Percentiles rank a stretch among this genome's conserved stretches.
Evolutionary conservation across 148 eudicot genomes (phyloP).

Genomic region (Heliamphora exappendiculata): DNA sequence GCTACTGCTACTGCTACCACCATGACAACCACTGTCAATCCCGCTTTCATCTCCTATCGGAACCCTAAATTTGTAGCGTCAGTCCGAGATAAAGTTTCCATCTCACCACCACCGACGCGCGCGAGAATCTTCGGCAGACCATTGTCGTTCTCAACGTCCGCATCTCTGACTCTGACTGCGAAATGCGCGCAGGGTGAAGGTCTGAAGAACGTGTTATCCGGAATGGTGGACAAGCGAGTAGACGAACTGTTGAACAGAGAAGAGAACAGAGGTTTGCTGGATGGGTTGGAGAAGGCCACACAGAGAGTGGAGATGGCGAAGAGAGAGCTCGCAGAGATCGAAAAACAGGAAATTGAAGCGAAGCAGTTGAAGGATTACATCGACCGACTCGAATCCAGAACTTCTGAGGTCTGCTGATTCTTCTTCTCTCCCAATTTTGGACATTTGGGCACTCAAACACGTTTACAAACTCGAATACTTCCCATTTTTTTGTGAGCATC

Average conservation of each 20-base stretch:
- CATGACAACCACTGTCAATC: constrained; percentile 12
- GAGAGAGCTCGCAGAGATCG: constrained; percentile 60
- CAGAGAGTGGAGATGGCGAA: constrained; percentile 69
- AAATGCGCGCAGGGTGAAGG: constrained; percentile 32
- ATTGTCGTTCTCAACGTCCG: background rate
- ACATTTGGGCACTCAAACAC: background rate
- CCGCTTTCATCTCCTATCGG: constrained; percentile 11
- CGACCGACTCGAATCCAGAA: constrained; percentile 51
- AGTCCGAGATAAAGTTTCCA: background rate
- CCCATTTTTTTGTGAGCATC: too few relatives aligned
- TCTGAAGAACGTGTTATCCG: constrained; percentile 44
- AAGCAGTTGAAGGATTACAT: constrained; percentile 51
- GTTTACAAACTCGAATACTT: background rate
- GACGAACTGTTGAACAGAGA: constrained; percentile 52
- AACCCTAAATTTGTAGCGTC: constrained; percentile 10
- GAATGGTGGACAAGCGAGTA: constrained; percentile 58
- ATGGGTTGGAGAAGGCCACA: constrained; percentile 58
- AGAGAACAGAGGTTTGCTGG: constrained; percentile 65
- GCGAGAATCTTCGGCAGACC: constrained; percentile 1
- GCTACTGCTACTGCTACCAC: background rate
- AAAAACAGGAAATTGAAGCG: constrained; percentile 67
- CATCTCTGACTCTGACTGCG: background rate
- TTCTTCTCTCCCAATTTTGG: background rate
- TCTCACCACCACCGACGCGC: background rate
- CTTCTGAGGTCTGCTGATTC: constrained; percentile 49